These are phyloP conservation scores for Arthrobotrys iridis DNA, from an alignment of 2,329 filamentous ascomycete genomes.

Conservation along the genomic window DNA sequence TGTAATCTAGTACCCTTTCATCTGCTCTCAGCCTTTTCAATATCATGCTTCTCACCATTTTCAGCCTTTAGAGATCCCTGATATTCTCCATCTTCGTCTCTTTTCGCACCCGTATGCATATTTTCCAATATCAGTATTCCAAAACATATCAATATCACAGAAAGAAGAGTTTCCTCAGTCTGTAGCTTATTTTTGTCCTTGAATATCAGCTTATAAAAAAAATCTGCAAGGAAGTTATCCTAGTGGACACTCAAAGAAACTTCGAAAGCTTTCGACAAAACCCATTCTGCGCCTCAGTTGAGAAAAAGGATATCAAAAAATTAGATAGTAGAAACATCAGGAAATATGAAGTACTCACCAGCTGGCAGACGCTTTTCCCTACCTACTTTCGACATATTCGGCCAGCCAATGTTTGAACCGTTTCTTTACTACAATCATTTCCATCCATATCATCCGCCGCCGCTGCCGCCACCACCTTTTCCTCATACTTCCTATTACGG, in stretches of 20 bases:
- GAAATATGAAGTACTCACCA: constrained; percentile 24
- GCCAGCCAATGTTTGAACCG: constrained; percentile 28
- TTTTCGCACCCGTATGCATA: too few relatives aligned
- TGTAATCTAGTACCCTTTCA: too few relatives aligned
- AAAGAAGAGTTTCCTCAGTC: too few relatives aligned
- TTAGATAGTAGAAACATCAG: neutral
- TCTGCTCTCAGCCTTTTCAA: too few relatives aligned
- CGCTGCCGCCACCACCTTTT: neutral
- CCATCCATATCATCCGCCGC: constrained; percentile 12
- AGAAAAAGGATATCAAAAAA: neutral
- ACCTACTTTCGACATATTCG: constrained; percentile 25
- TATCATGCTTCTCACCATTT: too few relatives aligned
- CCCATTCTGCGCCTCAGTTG: neutral
- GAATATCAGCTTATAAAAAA: too few relatives aligned
- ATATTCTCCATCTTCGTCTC: neutral
- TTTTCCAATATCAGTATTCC: too few relatives aligned
- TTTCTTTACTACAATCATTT: constrained; percentile 21
- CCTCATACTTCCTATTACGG: neutral
- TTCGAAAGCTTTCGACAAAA: neutral
- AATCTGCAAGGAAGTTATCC: neutral
- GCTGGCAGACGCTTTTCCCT: constrained; percentile 20
- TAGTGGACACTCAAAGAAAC: neutral
- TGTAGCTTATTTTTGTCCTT: neutral
- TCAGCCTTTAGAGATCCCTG: too few relatives aligned
- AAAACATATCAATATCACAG: too few relatives aligned